A percentile compares a stretch with the other conserved stretches of the same genome.
Conservation (phyloP, 2,329 filamentous ascomycete species). For the Akanthomyces uredinophilus region DNA sequence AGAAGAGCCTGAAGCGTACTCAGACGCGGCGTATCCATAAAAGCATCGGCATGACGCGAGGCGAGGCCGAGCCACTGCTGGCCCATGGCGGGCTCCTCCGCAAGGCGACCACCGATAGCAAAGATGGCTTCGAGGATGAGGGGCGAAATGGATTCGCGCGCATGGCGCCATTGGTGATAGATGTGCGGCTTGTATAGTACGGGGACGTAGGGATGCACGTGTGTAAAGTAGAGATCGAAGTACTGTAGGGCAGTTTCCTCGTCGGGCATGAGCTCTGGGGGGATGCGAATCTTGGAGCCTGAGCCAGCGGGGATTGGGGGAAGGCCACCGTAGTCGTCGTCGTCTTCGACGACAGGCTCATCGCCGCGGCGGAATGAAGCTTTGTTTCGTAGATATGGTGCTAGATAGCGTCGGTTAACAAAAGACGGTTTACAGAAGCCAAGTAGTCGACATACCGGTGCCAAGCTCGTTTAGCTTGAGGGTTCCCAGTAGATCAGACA, state of each 20-base stretch:
- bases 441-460: constrained; percentile 56
- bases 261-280: constrained; percentile 86
- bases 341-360: constrained; percentile 61
- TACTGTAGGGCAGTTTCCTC: constrained; percentile 78
- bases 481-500: constrained; percentile 77
- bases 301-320: constrained; percentile 64
- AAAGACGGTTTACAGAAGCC: background rate
- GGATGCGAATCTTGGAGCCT: constrained; percentile 78
- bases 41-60: constrained; percentile 82
- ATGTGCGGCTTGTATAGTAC: constrained; percentile 78
- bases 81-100: constrained; percentile 77
- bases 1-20: constrained; percentile 89
- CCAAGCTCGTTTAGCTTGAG: constrained; percentile 83
- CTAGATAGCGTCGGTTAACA: constrained; percentile 36
- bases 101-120: constrained; percentile 77
- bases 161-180: constrained; percentile 84
- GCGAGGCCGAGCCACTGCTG: constrained; percentile 91
- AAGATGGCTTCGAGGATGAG: constrained; percentile 87
- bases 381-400: constrained; percentile 76
- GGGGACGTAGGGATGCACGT: constrained; percentile 89
- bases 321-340: constrained; percentile 69
- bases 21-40: constrained; percentile 84
- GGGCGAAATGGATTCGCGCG: constrained; percentile 80
- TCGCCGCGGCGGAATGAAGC: constrained; percentile 47
- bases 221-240: constrained; percentile 83